Evolutionary conservation across 441 rosid species (phyloP), one percentile per base, ranked within the genome.

Genomic region (Populus hybrid): DNA sequence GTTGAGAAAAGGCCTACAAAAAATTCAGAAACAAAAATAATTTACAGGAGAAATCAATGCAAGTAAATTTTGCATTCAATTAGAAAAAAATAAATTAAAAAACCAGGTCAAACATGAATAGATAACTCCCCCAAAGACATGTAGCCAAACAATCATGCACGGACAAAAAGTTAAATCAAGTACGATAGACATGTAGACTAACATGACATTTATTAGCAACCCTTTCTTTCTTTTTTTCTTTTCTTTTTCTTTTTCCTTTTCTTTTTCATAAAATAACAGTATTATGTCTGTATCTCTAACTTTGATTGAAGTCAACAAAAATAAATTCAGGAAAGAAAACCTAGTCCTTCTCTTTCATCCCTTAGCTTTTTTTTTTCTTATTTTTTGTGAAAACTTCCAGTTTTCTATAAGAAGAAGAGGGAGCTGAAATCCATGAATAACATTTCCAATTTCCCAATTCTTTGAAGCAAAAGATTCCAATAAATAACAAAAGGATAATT

Each of bases 1-100:
- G 98, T 81, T 94, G 98, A 73, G 99, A 89, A 83, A 97, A 97
- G 78, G 88, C 97, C 98, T 97, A 80, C 53, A 80, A 74, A 78
- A 78, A 35, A 74, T 64, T 20, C 73, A 76, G 33, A 72, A 68
- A 26, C 72, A 68, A 26, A 21, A 28, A 31, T 1, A 26, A 38
- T 16, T 66, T 28, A 28, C 8, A 2, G 3, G 50, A 67, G 9
- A 8, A 38, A 73, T 68, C 74, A 76, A 31, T 68, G 70, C 31
- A 50, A 10, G 31, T 21, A 38, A 45, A 70, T 70, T 64, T 21
- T 36, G 12, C 33, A 64, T 64, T 40, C 9, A 26, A 61, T 38
- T 68, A 23, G 35, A 42, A 56, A 74, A 35, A 68, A 53, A 3
- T 26, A 3, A 21, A 10, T 4, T 40, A 40, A 40, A 40, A 40